These are phyloP conservation scores for Umbilicus rupestris DNA, from an alignment of 164 flowering plant genomes.

Conservation along the genomic window DNA sequence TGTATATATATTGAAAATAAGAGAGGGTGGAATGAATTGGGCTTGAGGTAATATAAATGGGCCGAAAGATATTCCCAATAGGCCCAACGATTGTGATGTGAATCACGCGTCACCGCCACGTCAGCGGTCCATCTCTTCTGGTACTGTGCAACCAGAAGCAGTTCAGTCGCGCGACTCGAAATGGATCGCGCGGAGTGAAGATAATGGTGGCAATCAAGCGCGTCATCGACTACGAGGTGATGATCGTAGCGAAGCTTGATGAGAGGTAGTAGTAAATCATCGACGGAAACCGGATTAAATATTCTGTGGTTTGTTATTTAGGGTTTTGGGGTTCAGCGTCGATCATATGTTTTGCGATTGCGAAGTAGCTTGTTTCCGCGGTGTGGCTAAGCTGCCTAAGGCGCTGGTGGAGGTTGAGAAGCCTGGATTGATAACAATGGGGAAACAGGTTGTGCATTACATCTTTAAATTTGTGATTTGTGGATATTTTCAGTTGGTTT, in stretches of 20 bases:
- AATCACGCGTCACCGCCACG: background rate
- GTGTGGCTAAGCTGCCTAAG: slow-evolving; percentile 41
- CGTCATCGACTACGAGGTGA: slow-evolving; percentile 90
- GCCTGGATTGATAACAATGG: slow-evolving; percentile 69
- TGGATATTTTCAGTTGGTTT: background rate
- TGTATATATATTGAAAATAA: too few species aligned
- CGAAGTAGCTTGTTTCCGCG: background rate
- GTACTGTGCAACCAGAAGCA: background rate
- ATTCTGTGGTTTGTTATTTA: background rate
- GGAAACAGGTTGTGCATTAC: slow-evolving; percentile 72
- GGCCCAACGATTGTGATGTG: background rate
- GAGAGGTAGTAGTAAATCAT: slow-evolving; percentile 42
- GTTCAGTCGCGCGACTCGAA: background rate
- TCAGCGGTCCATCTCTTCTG: background rate
- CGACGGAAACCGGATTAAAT: too few species aligned
- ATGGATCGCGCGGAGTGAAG: slow-evolving; percentile 38
- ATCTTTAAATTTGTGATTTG: background rate
- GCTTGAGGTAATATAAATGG: background rate
- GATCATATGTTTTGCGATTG: background rate
- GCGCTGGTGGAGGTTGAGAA: slow-evolving; percentile 70
- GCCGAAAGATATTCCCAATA: background rate
- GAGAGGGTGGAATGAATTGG: too few species aligned
- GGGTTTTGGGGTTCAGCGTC: background rate
- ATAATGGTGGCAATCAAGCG: slow-evolving; percentile 87
- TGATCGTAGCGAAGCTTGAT: slow-evolving; percentile 90